Conservation (phyloP, 2,329 filamentous ascomycete genomes). For the Clonostachys rosea region DNA sequence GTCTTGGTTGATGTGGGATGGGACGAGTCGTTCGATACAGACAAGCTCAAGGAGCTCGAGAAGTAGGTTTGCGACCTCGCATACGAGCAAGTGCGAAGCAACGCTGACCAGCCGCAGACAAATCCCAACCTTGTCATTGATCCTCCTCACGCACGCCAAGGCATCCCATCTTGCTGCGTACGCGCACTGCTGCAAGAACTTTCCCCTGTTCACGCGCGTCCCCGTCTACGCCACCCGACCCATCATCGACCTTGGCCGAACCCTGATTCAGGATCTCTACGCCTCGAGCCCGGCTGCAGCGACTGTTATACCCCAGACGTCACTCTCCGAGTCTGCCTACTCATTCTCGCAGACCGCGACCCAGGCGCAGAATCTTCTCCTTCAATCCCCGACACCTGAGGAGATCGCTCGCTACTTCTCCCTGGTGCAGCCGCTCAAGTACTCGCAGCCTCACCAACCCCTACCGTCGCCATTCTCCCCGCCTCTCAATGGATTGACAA, state of each 20-base stretch:
- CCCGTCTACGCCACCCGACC: slow-evolving; percentile 93
- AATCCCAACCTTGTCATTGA: slow-evolving; percentile 84
- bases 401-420: slow-evolving; percentile 93
- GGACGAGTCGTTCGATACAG: slow-evolving; percentile 85
- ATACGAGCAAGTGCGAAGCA: slow-evolving; percentile 18
- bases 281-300: slow-evolving; percentile 83
- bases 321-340: slow-evolving; percentile 62
- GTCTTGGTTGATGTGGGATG: slow-evolving; percentile 92
- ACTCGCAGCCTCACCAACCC: slow-evolving; percentile 93
- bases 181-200: slow-evolving; percentile 94
- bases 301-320: slow-evolving; percentile 70
- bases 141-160: slow-evolving; percentile 93
- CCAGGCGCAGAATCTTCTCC: slow-evolving; percentile 47
- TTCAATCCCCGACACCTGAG: slow-evolving; percentile 71
- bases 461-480: slow-evolving; percentile 83
- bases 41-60: slow-evolving; percentile 81
- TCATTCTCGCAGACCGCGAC: slow-evolving; percentile 45
- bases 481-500: slow-evolving; percentile 82
- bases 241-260: slow-evolving; percentile 88
- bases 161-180: slow-evolving; percentile 88
- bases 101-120: slow-evolving; percentile 49
- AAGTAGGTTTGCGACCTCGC: slow-evolving; percentile 76
- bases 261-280: slow-evolving; percentile 88
- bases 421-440: slow-evolving; percentile 87
- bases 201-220: slow-evolving; percentile 86